These are phyloP conservation scores for Boletus pseudo-olivaceus DNA, from an alignment of 768 basidiomycete species.

Conservation along the genomic window DNA sequence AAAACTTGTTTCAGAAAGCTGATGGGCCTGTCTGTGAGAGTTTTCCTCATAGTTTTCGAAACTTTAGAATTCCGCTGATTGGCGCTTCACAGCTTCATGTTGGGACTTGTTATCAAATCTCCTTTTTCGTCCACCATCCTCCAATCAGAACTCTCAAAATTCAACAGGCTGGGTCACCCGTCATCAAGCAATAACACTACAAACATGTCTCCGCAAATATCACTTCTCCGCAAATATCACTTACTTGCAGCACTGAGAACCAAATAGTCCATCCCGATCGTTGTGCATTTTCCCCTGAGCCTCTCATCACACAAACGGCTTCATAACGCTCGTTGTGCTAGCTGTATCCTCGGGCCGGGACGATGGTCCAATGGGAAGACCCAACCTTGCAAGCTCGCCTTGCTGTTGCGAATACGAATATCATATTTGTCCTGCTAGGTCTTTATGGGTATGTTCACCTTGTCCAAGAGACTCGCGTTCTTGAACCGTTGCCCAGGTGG, in stretches of 20 bases:
- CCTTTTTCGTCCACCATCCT: neutral
- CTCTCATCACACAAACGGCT: neutral
- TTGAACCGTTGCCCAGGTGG: conserved; percentile 17
- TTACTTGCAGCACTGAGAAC: neutral
- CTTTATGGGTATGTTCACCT: conserved; percentile 21
- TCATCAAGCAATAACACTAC: neutral
- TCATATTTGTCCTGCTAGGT: conserved; percentile 17
- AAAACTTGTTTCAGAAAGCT: too few species aligned
- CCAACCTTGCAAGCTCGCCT: conserved; percentile 6
- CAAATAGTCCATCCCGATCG: neutral
- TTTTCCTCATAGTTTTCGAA: too few species aligned
- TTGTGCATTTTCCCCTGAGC: neutral
- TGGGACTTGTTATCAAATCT: neutral
- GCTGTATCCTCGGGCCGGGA: neutral
- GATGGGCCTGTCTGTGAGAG: neutral
- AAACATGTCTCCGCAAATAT: neutral
- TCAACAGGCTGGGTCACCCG: too few species aligned
- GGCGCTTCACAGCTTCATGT: too few species aligned
- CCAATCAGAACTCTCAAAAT: neutral
- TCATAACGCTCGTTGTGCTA: neutral
- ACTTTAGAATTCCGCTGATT: neutral
- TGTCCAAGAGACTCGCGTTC: neutral
- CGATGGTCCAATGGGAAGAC: conserved; percentile 22
- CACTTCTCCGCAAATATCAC: neutral
- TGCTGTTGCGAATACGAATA: neutral